phyloP scores from a whole-genome alignment of 305 asterid species.

The Withania somnifera region DNA sequence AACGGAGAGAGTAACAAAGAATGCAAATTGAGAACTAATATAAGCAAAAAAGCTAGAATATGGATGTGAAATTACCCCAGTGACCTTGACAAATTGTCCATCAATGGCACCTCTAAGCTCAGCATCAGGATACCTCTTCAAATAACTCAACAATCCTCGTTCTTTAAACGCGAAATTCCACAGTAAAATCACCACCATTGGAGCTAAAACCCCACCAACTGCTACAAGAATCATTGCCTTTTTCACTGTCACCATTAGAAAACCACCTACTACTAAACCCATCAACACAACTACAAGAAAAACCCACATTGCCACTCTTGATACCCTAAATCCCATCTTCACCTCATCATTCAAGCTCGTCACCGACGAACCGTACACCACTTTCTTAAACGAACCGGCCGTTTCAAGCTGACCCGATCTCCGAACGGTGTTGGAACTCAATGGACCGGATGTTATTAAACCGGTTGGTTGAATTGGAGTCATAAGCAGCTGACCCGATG shows the following conservation, averaged over 20 bases:
- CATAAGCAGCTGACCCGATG: slow-evolving; percentile 71
- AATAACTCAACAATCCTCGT: slow-evolving; percentile 45
- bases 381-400: slow-evolving; percentile 36
- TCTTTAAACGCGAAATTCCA: slow-evolving; percentile 65
- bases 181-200: slow-evolving; percentile 19
- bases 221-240: slow-evolving; percentile 59
- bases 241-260: slow-evolving; percentile 69
- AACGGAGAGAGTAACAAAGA: neutral
- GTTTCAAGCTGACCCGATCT: slow-evolving; percentile 62
- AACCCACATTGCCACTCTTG: slow-evolving; percentile 82
- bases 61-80: slow-evolving; percentile 66
- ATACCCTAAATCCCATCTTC: slow-evolving; percentile 63
- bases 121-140: slow-evolving; percentile 40
- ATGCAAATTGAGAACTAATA: neutral
- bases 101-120: slow-evolving; percentile 72
- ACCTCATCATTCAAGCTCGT: slow-evolving; percentile 46
- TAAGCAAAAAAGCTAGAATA: neutral
- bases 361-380: slow-evolving; percentile 62
- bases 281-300: slow-evolving; percentile 60
- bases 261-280: slow-evolving; percentile 84
- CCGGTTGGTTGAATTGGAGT: slow-evolving; percentile 95
- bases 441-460: slow-evolving; percentile 64
- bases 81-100: slow-evolving; percentile 93
- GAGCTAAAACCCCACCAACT: slow-evolving; percentile 38
- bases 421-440: slow-evolving; percentile 39